phyloP scores from a whole-genome alignment of 176 grass and related monocot species.

The Raddia distichophylla region DNA sequence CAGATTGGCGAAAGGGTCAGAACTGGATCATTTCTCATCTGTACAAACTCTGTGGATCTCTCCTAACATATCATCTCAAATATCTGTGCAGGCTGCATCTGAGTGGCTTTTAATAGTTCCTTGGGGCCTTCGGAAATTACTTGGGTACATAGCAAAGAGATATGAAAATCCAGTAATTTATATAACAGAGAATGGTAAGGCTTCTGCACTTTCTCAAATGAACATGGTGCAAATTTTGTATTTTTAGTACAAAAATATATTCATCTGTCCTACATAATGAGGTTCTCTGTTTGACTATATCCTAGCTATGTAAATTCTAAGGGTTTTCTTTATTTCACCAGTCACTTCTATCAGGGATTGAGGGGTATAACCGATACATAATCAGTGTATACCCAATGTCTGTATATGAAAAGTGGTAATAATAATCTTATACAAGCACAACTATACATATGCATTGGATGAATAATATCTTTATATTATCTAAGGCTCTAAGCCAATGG shows the following conservation, averaged over 20 bases:
- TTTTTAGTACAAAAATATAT: not conserved
- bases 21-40: constrained; percentile 12
- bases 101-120: constrained; percentile 96
- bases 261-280: not conserved
- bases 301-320: not conserved
- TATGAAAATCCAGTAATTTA: constrained; percentile 74
- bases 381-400: not conserved
- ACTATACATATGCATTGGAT: not conserved
- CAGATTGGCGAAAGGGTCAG: constrained; percentile 91
- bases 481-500: not conserved
- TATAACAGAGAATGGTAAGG: constrained; percentile 93
- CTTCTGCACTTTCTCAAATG: constrained; percentile 24
- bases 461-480: constrained; percentile 1
- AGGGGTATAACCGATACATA: not conserved
- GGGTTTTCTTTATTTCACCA: not conserved
- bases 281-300: not conserved
- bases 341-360: not conserved
- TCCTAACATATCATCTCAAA: constrained; percentile 33
- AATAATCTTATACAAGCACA: not conserved
- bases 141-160: constrained; percentile 69
- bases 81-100: constrained; percentile 84
- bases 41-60: constrained; percentile 4
- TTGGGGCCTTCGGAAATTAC: constrained; percentile 81
- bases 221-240: not conserved
- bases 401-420: not conserved